These are phyloP conservation scores for Nitzschia inconspicua DNA, from an alignment of 108 stramenopile species.

Conservation along the genomic window DNA sequence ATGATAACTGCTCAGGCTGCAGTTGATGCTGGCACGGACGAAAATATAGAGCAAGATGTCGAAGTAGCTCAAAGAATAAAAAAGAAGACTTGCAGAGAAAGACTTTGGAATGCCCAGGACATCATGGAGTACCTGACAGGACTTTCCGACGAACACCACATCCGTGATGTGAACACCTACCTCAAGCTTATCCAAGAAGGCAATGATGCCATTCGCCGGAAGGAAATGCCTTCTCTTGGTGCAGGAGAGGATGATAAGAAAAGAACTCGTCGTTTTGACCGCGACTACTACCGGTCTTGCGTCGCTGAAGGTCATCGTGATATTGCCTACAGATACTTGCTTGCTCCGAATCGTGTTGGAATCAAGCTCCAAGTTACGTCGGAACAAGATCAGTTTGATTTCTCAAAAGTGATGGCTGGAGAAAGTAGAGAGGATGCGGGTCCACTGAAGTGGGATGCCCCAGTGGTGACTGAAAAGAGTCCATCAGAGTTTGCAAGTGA, in stretches of 20 bases:
- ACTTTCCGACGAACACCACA: constrained; percentile 61
- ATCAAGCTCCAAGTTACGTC: constrained; percentile 75
- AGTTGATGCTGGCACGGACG: constrained; percentile 32
- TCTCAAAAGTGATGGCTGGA: constrained; percentile 62
- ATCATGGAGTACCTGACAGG: constrained; percentile 52
- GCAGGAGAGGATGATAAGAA: constrained; percentile 44
- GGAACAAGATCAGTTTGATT: constrained; percentile 57
- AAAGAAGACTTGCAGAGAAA: constrained; percentile 64
- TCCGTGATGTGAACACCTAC: constrained; percentile 73
- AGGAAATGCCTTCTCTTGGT: constrained; percentile 35
- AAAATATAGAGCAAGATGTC: constrained; percentile 23
- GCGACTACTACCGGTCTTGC: constrained; percentile 81
- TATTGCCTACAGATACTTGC: constrained; percentile 74
- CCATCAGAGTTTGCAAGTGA: constrained; percentile 73
- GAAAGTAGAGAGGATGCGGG: constrained; percentile 52
- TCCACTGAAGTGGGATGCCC: constrained; percentile 74
- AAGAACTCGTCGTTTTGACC: constrained; percentile 76
- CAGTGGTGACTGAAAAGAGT: constrained; percentile 37
- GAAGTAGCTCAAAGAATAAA: constrained; percentile 38
- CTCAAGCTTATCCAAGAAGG: constrained; percentile 81
- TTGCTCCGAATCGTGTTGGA: constrained; percentile 73
- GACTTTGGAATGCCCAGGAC: constrained; percentile 70
- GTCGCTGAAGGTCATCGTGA: constrained; percentile 73
- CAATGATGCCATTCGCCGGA: constrained; percentile 74
- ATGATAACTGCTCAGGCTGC: constrained; percentile 32